Conservation (phyloP, 345 rosid genomes). For the Excoecaria cochinchinensis region DNA sequence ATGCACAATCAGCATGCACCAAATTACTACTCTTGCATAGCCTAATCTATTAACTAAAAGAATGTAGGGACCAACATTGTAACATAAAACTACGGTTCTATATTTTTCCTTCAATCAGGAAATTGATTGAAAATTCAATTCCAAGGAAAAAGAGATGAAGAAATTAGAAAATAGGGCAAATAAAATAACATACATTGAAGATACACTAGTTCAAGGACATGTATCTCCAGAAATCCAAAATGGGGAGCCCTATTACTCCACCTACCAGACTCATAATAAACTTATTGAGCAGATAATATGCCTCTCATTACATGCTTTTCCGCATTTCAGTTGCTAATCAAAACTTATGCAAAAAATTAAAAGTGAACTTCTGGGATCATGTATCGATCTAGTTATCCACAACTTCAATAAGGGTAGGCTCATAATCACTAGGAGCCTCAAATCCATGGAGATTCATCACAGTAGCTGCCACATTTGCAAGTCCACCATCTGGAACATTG, state of each 20-base stretch:
- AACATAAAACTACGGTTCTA: too few relatives aligned
- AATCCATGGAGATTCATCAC: conserved; percentile 92
- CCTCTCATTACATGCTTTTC: neutral
- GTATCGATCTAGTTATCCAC: conserved; percentile 34
- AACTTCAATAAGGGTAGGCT: conserved; percentile 80
- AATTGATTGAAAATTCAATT: neutral
- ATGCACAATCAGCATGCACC: too few relatives aligned
- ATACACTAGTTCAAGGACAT: neutral
- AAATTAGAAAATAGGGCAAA: neutral
- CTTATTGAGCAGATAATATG: conserved; percentile 7
- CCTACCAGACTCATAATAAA: neutral
- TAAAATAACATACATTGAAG: neutral
- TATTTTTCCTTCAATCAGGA: too few relatives aligned
- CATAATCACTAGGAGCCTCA: conserved; percentile 79
- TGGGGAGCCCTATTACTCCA: neutral
- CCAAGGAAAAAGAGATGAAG: neutral
- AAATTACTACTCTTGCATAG: too few relatives aligned
- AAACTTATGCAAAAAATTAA: neutral
- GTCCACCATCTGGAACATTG: conserved; percentile 63
- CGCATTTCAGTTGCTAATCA: conserved; percentile 8
- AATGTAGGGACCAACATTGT: too few relatives aligned
- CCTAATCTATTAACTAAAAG: too few relatives aligned
- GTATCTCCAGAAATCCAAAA: conserved; percentile 1
- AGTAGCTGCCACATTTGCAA: conserved; percentile 96
- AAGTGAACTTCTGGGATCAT: too few relatives aligned